Evolutionary conservation across 2,329 filamentous ascomycete species (phyloP), one percentile per base, ranked within the genome.

Genomic region (Epichloe aotearoae): DNA sequence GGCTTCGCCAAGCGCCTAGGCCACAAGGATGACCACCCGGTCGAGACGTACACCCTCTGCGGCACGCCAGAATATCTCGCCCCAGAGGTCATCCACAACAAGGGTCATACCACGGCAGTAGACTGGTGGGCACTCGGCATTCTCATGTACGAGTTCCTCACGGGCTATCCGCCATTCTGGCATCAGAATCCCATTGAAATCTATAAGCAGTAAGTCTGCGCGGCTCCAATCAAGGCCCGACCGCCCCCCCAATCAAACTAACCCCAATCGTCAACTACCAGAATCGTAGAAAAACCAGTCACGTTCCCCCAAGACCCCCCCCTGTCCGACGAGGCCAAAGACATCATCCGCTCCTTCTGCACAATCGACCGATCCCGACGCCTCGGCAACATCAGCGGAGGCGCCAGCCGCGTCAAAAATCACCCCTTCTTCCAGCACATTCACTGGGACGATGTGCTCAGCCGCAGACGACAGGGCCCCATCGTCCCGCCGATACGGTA

Each of bases 71-170:
- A 91, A 63, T 91, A 91, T 64, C 79, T 91, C 44, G 86, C 86
- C 2, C 86, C 86, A 5, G 86, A 91, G 69, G 86, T 91, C 41
- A 90, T 91, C 58, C 80, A 88, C 57, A 89, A 88, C 64, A 88
- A 87, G 63, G 86, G 84, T 12, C 81, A 84, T 61, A 83, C 79
- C 3, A 82, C 79, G 2, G 85, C 86, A 14, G 86, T 91, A 37
- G 86, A 91, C 70, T 91, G 86, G 86, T 91, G 87, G 87, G 86
- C 87, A 0, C 73, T 93, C 57, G 87, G 87, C 26, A 89, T 91
- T 57, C 68, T 93, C 51, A 82, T 91, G 53, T 91, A 88, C 65
- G 87, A 93, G 63, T 91, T 91, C 62, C 70, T 91, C 46, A 88
- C 87, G 10, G 87, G 87, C 30, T 89, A 90, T 61, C 87, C 87